phyloP scores from a whole-genome alignment of 139 green algal genomes.

The Chlamydomonas urium region DNA sequence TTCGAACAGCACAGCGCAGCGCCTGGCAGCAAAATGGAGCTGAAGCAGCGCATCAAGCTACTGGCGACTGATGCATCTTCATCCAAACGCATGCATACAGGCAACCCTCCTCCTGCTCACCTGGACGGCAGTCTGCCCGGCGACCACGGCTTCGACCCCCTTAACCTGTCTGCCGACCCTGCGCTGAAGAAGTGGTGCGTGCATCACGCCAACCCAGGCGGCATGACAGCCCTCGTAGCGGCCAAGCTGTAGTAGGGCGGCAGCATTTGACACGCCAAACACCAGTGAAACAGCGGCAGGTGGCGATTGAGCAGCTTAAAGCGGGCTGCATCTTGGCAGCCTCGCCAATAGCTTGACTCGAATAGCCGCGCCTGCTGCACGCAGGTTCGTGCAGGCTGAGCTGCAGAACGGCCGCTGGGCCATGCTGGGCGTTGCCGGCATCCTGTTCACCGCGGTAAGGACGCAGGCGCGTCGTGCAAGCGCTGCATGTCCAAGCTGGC shows the following conservation, averaged over 20 bases:
- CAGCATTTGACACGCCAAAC: too few relatives aligned
- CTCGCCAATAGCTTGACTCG: too few relatives aligned
- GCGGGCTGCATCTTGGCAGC: too few relatives aligned
- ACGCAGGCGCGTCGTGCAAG: too few relatives aligned
- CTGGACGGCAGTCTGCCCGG: constrained; percentile 55
- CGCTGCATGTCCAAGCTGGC: too few relatives aligned
- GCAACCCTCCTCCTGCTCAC: constrained; percentile 41
- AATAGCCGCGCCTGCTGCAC: too few relatives aligned
- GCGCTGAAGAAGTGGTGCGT: constrained; percentile 50
- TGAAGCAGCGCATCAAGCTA: not conserved
- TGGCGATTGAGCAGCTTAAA: too few relatives aligned
- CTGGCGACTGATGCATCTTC: not conserved
- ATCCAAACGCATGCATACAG: not conserved
- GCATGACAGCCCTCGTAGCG: too few relatives aligned
- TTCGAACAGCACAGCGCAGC: not conserved
- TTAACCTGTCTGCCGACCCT: constrained; percentile 63
- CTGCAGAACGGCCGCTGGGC: constrained; percentile 72
- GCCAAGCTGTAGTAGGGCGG: too few relatives aligned
- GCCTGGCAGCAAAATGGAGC: constrained; percentile 19
- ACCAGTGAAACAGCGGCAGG: too few relatives aligned
- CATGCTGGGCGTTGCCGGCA: constrained; percentile 71
- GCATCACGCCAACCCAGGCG: too few relatives aligned
- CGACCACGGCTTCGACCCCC: constrained; percentile 81
- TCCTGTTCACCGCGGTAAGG: constrained; percentile 48
- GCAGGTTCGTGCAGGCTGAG: constrained; percentile 78